phyloP scores from a whole-genome alignment of 768 basidiomycete species.

The Aureoboletus auriporus region DNA sequence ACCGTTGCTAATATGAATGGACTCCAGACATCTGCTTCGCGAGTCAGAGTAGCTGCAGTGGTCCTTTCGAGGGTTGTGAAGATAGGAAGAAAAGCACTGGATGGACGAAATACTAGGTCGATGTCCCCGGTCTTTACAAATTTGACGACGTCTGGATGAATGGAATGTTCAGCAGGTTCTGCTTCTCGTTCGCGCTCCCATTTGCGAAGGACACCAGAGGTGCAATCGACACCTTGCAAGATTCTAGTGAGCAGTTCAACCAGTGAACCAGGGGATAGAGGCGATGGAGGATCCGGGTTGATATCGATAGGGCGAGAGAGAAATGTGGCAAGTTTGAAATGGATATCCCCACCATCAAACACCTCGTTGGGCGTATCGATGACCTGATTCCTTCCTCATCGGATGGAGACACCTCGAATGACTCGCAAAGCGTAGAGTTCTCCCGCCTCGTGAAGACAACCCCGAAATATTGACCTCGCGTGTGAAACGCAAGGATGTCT shows the following conservation, averaged over 20 bases:
- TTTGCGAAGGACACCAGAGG: not conserved
- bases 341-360: not conserved
- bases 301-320: not conserved
- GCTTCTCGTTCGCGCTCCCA: too few species aligned
- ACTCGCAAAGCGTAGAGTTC: constrained; percentile 32
- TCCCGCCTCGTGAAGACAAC: constrained; percentile 32
- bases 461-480: constrained; percentile 12
- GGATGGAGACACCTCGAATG: constrained; percentile 38
- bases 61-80: too few species aligned
- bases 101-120: too few species aligned
- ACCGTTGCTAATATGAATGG: too few species aligned
- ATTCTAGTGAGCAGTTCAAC: not conserved
- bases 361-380: constrained; percentile 21
- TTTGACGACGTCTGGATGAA: too few species aligned
- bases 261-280: not conserved
- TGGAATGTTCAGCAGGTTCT: too few species aligned
- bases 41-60: too few species aligned
- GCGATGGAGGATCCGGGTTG: too few species aligned
- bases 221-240: not conserved
- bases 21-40: too few species aligned
- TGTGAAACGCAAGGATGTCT: constrained; percentile 33
- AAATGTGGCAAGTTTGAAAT: not conserved
- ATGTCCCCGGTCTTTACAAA: too few species aligned
- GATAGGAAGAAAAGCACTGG: too few species aligned
- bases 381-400: not conserved